These are phyloP conservation scores for Pseudonitzschia pungens DNA, from an alignment of 108 stramenopile species.

Conservation along the genomic window DNA sequence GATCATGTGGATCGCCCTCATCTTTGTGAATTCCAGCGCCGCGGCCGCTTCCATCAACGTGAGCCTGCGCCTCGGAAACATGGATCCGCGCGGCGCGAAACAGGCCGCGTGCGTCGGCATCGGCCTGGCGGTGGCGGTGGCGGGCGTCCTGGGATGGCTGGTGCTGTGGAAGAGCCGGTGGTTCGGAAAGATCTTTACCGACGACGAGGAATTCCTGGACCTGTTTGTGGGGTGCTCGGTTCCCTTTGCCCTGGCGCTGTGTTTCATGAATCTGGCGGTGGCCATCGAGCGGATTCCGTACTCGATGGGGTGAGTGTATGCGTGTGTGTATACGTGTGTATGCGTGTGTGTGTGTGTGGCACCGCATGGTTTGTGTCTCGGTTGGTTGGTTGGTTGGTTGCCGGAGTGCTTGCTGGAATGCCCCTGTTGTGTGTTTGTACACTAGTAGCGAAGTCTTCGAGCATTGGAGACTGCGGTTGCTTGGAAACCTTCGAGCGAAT, in stretches of 20 bases:
- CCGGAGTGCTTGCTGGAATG: too few relatives aligned
- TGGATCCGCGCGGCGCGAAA: slow-evolving; percentile 52
- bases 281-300: slow-evolving; percentile 77
- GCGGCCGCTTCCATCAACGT: slow-evolving; percentile 59
- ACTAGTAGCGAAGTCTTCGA: too few relatives aligned
- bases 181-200: slow-evolving; percentile 69
- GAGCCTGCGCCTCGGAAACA: slow-evolving; percentile 49
- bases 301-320: slow-evolving; percentile 38
- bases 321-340: too few relatives aligned
- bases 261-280: slow-evolving; percentile 81
- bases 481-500: too few relatives aligned
- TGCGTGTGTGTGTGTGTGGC: too few relatives aligned
- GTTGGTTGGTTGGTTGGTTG: too few relatives aligned
- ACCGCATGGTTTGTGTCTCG: too few relatives aligned
- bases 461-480: too few relatives aligned
- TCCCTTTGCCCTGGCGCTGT: slow-evolving; percentile 62
- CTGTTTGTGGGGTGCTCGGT: slow-evolving; percentile 59
- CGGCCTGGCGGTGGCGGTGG: slow-evolving; percentile 34
- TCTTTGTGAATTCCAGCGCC: slow-evolving; percentile 56
- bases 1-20: slow-evolving; percentile 86
- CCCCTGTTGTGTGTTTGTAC: too few relatives aligned
- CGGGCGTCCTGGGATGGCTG: slow-evolving; percentile 41
- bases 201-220: slow-evolving; percentile 62
- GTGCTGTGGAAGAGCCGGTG: slow-evolving; percentile 51
- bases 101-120: slow-evolving; percentile 64